Evolutionary conservation across 768 basidiomycete species (phyloP), one percentile per base, ranked within the genome.

Genomic region (Hortiboletus flavorubellus): DNA sequence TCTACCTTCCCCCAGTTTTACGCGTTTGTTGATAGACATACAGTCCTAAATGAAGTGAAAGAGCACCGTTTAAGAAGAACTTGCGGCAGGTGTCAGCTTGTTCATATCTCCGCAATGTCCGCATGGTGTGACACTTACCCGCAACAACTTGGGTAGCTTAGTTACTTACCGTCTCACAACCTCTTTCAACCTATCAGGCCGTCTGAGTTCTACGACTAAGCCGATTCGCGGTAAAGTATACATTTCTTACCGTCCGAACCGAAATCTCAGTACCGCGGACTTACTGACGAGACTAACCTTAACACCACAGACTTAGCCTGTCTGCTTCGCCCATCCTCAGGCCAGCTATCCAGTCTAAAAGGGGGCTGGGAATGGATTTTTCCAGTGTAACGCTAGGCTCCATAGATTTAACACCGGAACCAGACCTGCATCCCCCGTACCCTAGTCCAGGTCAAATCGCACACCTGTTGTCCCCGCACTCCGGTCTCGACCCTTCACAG

Each of bases 341-440:
- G 52, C 39, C 47, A 47, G 37, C 31, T n/a, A 15, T 46, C 11
- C 35, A n/a, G 44, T 31, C 55, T 26, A 26, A 38, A 59, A 57
- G 46, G 37, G 16, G 38, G 30, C 26, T 31, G 16, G 54, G 29
- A 39, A 74, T 79, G 73, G 64, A 71, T 23, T 63, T 71, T 40
- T 37, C 59, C 30, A 40, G 35, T 34, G 51, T 66, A 46, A 60
- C 68, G 45, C 63, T 75, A 49, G 63, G 57, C 34, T 58, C 68
- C 55, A 66, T 84, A 60, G 83, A 90, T 70, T 71, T 90, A 30
- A 77, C 79, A 29, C 87, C 84, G 53, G 87, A 86, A 68, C 90
- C 89, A 58, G 91, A 93, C 71, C 75, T 93, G 49, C 81, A 86
- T 66, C 91, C 91, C 43, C 70, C 92, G 41, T 82, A 91, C 65